Percentiles rank a stretch among this genome's conserved stretches.
Evolutionary conservation across 2,329 filamentous ascomycete genomes (phyloP).

Genomic region (Ophiosphaerella narmari): DNA sequence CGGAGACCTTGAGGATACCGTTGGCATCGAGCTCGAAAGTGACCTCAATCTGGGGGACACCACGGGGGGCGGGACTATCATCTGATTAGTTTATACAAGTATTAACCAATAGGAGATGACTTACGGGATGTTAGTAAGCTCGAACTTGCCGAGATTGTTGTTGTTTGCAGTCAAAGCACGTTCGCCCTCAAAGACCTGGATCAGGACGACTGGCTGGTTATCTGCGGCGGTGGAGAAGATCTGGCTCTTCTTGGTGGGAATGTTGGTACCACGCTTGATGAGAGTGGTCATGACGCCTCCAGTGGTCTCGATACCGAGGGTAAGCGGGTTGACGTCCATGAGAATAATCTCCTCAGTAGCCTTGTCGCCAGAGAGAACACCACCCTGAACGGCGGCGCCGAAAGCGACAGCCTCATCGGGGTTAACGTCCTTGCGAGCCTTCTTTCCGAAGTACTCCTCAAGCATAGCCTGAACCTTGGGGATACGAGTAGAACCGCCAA

Average conservation of each 20-base stretch:
- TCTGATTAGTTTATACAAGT: slow-evolving; percentile 16
- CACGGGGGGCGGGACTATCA: slow-evolving; percentile 76
- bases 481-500: slow-evolving; percentile 98
- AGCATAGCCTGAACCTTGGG: slow-evolving; percentile 95
- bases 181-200: slow-evolving; percentile 95
- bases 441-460: slow-evolving; percentile 98
- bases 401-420: slow-evolving; percentile 98
- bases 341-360: slow-evolving; percentile 81
- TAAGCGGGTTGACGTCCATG: slow-evolving; percentile 96
- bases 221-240: slow-evolving; percentile 97
- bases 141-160: slow-evolving; percentile 97
- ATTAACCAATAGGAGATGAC: slow-evolving; percentile 10
- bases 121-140: slow-evolving; percentile 87
- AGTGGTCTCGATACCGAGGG: slow-evolving; percentile 95
- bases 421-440: slow-evolving; percentile 99
- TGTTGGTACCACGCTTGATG: slow-evolving; percentile 91
- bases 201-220: slow-evolving; percentile 93
- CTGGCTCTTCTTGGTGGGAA: slow-evolving; percentile 95
- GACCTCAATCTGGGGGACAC: slow-evolving; percentile 97
- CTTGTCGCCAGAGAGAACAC: slow-evolving; percentile 88
- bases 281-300: slow-evolving; percentile 98
- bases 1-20: slow-evolving; percentile 95
- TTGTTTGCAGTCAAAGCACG: slow-evolving; percentile 86
- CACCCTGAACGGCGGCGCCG: slow-evolving; percentile 95
- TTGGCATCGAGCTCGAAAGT: slow-evolving; percentile 98